Percentiles rank a stretch among this genome's conserved stretches.
phyloP scores from a whole-genome alignment of 2,329 filamentous ascomycete species.

The Cladosporium cucumerinum region DNA sequence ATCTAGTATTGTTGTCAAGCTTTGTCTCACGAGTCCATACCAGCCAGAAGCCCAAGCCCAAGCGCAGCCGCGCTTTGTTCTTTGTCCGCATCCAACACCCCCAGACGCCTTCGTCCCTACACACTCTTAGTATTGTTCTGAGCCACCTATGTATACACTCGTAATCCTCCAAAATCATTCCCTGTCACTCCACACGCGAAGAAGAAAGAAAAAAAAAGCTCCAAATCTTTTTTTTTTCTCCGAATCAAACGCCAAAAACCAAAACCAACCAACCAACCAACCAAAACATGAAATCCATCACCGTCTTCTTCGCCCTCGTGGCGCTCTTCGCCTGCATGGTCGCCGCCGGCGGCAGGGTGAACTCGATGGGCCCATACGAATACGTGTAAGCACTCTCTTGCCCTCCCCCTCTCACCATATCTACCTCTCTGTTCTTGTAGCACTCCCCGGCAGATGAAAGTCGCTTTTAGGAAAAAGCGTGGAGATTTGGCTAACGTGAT shows the following conservation, averaged over 20 bases:
- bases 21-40: neutral
- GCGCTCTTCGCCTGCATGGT: constrained; percentile 7
- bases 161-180: neutral
- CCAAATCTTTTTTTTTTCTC: neutral
- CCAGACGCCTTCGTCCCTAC: neutral
- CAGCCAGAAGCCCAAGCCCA: neutral
- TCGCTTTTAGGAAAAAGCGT: too few relatives aligned
- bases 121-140: constrained; percentile 14
- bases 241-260: neutral
- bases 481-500: neutral
- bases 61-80: neutral
- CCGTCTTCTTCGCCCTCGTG: constrained; percentile 6
- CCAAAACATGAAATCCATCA: constrained; percentile 2
- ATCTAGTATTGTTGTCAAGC: neutral
- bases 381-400: neutral
- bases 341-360: neutral
- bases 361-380: neutral
- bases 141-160: neutral
- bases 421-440: too few relatives aligned
- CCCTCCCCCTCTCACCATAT: too few relatives aligned
- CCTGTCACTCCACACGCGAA: neutral
- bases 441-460: too few relatives aligned
- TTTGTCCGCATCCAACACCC: neutral
- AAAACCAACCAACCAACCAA: neutral
- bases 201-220: too few relatives aligned